Conservation (phyloP, 768 basidiomycete genomes). For the Macrocybe gigantea region DNA sequence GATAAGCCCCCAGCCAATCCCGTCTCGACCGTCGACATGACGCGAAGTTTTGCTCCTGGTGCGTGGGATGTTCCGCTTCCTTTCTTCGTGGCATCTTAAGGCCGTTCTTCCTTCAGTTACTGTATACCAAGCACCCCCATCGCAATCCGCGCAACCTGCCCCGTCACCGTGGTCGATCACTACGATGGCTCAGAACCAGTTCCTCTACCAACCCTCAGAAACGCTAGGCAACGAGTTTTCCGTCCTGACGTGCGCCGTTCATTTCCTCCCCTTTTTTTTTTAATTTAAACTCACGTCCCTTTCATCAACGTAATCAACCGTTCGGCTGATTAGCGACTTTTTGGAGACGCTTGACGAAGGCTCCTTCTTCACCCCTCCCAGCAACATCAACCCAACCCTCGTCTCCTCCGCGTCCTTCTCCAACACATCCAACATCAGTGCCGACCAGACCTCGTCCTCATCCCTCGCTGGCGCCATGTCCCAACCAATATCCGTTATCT, state of each 20-base stretch:
- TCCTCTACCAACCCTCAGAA: constrained; percentile 60
- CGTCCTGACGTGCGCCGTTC: constrained; percentile 51
- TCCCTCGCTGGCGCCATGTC: not conserved
- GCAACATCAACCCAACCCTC: constrained; percentile 8
- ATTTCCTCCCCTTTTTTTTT: constrained; percentile 18
- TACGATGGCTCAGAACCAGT: constrained; percentile 37
- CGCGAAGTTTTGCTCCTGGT: constrained; percentile 43
- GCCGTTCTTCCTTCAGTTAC: constrained; percentile 21
- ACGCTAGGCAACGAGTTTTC: constrained; percentile 79
- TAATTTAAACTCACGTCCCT: constrained; percentile 1
- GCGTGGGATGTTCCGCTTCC: constrained; percentile 13
- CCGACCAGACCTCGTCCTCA: not conserved
- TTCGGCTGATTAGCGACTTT: constrained; percentile 55
- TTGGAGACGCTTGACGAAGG: constrained; percentile 84
- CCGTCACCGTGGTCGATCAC: constrained; percentile 50
- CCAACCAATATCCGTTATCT: no score
- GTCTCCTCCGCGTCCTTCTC: constrained; percentile 11
- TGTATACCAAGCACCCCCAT: constrained; percentile 29
- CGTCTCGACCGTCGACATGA: constrained; percentile 20
- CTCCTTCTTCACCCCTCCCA: constrained; percentile 67
- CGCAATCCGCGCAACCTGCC: constrained; percentile 13
- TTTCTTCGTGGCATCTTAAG: not conserved
- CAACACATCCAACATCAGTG: not conserved
- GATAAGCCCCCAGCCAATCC: constrained; percentile 33
- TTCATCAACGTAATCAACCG: not conserved